Evolutionary conservation across 441 rosid genomes (phyloP).

Genomic region (Theobroma grandiflorum): DNA sequence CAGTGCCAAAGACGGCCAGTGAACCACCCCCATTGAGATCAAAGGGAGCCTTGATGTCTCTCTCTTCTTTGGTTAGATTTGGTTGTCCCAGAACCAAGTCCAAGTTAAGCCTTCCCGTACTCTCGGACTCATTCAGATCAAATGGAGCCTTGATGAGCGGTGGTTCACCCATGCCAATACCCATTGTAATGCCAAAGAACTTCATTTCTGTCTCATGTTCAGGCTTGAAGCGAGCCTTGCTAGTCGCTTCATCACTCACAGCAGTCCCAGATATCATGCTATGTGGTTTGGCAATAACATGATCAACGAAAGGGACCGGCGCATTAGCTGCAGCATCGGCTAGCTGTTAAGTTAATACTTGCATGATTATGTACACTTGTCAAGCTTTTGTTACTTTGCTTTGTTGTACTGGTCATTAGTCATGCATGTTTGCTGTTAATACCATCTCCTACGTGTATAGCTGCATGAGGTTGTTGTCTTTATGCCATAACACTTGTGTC

Average conservation of each 20-base stretch:
- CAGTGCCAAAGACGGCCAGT: neutral
- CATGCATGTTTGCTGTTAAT: too few species aligned
- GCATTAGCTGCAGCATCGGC: neutral
- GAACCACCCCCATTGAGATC: neutral
- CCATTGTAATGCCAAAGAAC: neutral
- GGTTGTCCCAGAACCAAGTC: too few species aligned
- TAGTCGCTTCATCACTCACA: neutral
- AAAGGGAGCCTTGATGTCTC: neutral
- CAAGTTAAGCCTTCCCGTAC: too few species aligned
- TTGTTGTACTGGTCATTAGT: too few species aligned
- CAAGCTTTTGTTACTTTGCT: too few species aligned
- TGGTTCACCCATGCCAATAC: neutral
- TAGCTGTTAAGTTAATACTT: too few species aligned
- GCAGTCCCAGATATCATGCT: neutral
- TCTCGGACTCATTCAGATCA: too few species aligned
- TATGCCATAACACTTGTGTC: too few species aligned
- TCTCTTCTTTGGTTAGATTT: neutral
- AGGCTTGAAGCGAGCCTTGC: neutral
- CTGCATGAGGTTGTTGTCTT: too few species aligned
- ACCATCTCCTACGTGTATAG: too few species aligned
- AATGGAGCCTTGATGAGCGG: neutral
- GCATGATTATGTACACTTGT: too few species aligned
- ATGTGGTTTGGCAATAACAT: neutral
- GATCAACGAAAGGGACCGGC: neutral
- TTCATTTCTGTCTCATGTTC: neutral